A percentile compares a stretch with the other conserved stretches of the same genome.
Evolutionary conservation across 2,329 filamentous ascomycete genomes (phyloP).

Genomic region (Cryphonectria carpinicola): DNA sequence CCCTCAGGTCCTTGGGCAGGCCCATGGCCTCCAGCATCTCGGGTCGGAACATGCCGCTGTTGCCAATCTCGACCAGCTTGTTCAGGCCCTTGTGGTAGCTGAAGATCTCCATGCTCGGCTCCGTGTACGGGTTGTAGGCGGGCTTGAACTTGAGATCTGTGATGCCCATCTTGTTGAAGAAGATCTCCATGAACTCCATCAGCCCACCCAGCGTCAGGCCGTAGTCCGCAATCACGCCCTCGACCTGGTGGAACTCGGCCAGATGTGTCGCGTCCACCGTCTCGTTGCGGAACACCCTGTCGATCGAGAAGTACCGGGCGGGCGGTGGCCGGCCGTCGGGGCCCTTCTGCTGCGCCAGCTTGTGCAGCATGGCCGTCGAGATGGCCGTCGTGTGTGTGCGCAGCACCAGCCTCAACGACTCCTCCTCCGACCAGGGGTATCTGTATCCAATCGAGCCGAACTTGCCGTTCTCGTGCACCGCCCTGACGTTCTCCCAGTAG

Average conservation of each 20-base stretch:
- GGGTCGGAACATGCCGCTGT: slow-evolving; percentile 97
- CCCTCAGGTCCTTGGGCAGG: slow-evolving; percentile 84
- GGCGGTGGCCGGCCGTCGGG: slow-evolving; percentile 67
- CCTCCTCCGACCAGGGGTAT: slow-evolving; percentile 89
- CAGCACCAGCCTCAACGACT: slow-evolving; percentile 84
- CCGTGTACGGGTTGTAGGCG: slow-evolving; percentile 88
- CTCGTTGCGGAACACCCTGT: slow-evolving; percentile 96
- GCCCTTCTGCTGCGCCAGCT: slow-evolving; percentile 80
- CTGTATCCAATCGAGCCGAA: slow-evolving; percentile 96
- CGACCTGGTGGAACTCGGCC: slow-evolving; percentile 97
- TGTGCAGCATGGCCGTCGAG: slow-evolving; percentile 87
- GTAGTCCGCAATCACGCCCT: slow-evolving; percentile 98
- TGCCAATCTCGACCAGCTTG: slow-evolving; percentile 96
- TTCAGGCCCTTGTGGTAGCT: slow-evolving; percentile 86
- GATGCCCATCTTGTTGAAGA: slow-evolving; percentile 97
- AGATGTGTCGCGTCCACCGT: slow-evolving; percentile 96
- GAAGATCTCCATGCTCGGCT: slow-evolving; percentile 98
- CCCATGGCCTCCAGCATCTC: slow-evolving; percentile 98
- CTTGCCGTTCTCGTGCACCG: slow-evolving; percentile 88
- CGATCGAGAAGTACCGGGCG: slow-evolving; percentile 97
- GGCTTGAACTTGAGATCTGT: slow-evolving; percentile 88
- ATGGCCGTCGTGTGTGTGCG: slow-evolving; percentile 96
- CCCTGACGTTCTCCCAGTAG: slow-evolving; percentile 86
- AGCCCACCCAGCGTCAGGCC: slow-evolving; percentile 88
- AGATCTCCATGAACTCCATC: slow-evolving; percentile 89